phyloP scores from a whole-genome alignment of 2,329 filamentous ascomycete genomes.

The Chaetomium strumarium region DNA sequence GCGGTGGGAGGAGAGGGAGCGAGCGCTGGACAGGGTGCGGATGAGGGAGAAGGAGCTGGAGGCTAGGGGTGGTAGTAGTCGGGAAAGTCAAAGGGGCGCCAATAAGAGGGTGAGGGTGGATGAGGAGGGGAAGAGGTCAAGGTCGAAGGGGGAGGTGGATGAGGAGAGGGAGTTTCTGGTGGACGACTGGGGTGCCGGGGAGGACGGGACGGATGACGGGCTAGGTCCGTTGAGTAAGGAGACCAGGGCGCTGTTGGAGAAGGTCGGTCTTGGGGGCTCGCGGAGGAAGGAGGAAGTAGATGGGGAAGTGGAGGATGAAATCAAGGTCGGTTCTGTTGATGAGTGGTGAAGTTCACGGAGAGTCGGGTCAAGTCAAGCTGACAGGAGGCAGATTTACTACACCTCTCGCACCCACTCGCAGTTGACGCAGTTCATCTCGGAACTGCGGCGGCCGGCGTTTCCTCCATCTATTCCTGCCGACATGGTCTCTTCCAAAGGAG shows the following conservation, averaged over 20 bases:
- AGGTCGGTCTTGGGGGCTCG: slow-evolving; percentile 45
- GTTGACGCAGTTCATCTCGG: slow-evolving; percentile 78
- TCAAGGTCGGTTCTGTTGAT: slow-evolving; percentile 52
- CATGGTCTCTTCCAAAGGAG: slow-evolving; percentile 16
- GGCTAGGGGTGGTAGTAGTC: slow-evolving; percentile 41
- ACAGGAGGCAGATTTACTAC: slow-evolving; percentile 63
- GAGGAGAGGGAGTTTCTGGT: slow-evolving; percentile 69
- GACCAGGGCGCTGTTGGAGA: slow-evolving; percentile 67
- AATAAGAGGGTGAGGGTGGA: slow-evolving; percentile 34
- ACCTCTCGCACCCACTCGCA: slow-evolving; percentile 92
- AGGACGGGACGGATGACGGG: slow-evolving; percentile 29
- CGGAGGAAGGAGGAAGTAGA: slow-evolving; percentile 31
- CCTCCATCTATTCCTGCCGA: slow-evolving; percentile 60
- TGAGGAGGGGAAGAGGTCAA: slow-evolving; percentile 23
- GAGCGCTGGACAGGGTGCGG: slow-evolving; percentile 58
- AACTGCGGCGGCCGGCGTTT: slow-evolving; percentile 71
- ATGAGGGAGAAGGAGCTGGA: slow-evolving; percentile 56
- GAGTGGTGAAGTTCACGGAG: neutral
- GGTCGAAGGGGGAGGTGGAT: slow-evolving; percentile 31
- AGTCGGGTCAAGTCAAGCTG: slow-evolving; percentile 3
- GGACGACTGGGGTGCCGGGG: slow-evolving; percentile 55
- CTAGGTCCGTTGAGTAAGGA: slow-evolving; percentile 63
- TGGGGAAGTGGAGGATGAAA: slow-evolving; percentile 52
- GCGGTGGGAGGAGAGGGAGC: slow-evolving; percentile 67
- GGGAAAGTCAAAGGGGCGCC: slow-evolving; percentile 41